These are phyloP conservation scores for Bothriochloa decipiens DNA, from an alignment of 176 grass and related monocot genomes.

Conservation along the genomic window DNA sequence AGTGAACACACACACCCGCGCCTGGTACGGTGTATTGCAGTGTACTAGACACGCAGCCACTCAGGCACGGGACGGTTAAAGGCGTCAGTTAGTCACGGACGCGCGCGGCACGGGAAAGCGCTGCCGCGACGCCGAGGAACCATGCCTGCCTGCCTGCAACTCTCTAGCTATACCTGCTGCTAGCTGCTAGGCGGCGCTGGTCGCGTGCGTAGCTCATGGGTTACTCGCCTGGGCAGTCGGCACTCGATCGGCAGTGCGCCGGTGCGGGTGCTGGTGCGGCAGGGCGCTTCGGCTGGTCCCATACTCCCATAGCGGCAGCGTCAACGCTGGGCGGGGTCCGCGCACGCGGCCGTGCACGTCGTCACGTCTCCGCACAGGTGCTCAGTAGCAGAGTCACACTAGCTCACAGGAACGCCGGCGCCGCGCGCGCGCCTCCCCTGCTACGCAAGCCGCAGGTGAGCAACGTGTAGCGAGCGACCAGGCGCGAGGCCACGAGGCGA, in stretches of 20 bases:
- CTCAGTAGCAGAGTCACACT: neutral
- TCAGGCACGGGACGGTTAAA: neutral
- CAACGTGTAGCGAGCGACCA: too few species aligned
- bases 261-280: neutral
- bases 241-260: too few species aligned
- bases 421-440: neutral
- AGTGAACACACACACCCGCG: neutral
- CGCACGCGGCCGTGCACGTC: neutral
- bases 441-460: neutral
- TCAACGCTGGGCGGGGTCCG: neutral
- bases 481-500: neutral
- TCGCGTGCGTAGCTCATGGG: constrained; percentile 29
- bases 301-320: too few species aligned
- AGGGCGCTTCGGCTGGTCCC: neutral
- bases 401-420: neutral
- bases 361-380: constrained; percentile 47
- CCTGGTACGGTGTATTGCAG: neutral
- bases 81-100: constrained; percentile 1
- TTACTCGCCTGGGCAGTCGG: neutral
- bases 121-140: neutral
- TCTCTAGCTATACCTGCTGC: neutral
- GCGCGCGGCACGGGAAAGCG: constrained; percentile 28
- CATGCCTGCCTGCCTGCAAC: neutral
- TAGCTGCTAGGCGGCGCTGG: neutral
- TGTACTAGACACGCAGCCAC: neutral